Evolutionary conservation across 2,329 filamentous ascomycete species (phyloP).

Genomic region (Stenocarpella maydis): DNA sequence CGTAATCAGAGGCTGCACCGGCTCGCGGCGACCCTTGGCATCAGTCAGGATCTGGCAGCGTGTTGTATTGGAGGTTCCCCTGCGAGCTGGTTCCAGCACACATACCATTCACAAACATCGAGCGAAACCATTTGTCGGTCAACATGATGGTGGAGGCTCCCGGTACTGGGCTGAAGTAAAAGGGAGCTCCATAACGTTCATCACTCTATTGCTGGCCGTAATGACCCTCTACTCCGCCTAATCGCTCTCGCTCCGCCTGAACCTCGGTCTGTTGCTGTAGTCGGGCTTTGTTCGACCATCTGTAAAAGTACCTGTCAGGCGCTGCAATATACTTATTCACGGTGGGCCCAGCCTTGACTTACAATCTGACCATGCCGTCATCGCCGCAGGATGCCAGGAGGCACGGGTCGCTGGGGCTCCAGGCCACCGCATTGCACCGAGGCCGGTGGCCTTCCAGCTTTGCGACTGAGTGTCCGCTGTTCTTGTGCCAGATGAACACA

Average conservation of each 20-base stretch:
- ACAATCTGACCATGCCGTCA: constrained; percentile 87
- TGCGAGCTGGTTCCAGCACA: not conserved
- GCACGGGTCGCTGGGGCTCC: constrained; percentile 83
- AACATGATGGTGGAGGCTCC: not conserved
- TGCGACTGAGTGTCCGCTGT: constrained; percentile 78
- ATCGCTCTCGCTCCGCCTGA: not conserved
- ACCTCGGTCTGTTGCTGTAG: constrained; percentile 30
- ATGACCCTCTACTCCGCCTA: not conserved
- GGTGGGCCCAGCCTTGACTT: constrained; percentile 50
- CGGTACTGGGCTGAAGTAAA: not conserved
- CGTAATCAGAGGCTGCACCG: not conserved
- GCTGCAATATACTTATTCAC: not conserved
- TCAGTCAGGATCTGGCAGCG: not conserved
- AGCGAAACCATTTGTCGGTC: not conserved
- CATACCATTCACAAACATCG: not conserved
- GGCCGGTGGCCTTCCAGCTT: constrained; percentile 77
- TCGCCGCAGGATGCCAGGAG: constrained; percentile 94
- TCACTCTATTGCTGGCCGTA: constrained; percentile 23
- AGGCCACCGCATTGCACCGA: constrained; percentile 86
- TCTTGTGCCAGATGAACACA: constrained; percentile 92
- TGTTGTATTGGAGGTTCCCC: not conserved
- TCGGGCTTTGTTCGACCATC: constrained; percentile 50
- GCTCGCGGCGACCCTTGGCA: not conserved
- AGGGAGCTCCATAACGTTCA: not conserved
- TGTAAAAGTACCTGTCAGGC: constrained; percentile 31